Evolutionary conservation across 2,329 filamentous ascomycete species (phyloP), one percentile per base, ranked within the genome.

Genomic region (Xylariaceae sp.): DNA sequence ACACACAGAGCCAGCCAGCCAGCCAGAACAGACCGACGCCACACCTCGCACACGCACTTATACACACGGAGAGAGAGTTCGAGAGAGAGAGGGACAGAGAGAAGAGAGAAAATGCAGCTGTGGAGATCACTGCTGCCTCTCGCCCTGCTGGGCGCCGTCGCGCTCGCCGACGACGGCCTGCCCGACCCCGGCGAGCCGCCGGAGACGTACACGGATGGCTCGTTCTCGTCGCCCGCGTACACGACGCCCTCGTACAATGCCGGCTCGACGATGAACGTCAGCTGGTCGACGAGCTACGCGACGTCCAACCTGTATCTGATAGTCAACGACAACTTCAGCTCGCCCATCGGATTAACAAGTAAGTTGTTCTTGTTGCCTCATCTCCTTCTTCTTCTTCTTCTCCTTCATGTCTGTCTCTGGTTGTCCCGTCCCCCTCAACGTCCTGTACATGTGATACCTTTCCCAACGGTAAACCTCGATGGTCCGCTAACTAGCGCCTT

Each of bases 241-340:
- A 36, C 32, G 14, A 43, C 39, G 15, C 26, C 41, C 9, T 38
- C 37, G 4, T 51, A 51, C 23, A 27, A 14, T 11, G 10, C 38
- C n/a, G 47, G 47, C 16, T 31, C 39, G 14, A 40, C 37, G 29
- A 45, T 50, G 47, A 51, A 47, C 22, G 38, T 47, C 13, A 50
- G 42, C 33, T 50, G 45, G 45, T 22, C 37, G 17, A 46, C 44
- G 5, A 26, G 27, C 9, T 51, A 45, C 13, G 41, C 46, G n/a
- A 47, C 42, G 4, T 44, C 46, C 12, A 48, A 44, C 35, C 36
- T 51, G 21, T 51, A 45, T 33, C 41, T 50, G 9, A 50, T 51
- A 6, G 32, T 32, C 12, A 43, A 39, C 10, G 50, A 44, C 36
- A 26, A 34, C 2, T 50, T 40, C 32, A 36, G 31, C n/a, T n/a